Evolutionary conservation across 176 grass and related monocot species (phyloP), one percentile per base, ranked within the genome.

Genomic region (Calamus simplicifolius): DNA sequence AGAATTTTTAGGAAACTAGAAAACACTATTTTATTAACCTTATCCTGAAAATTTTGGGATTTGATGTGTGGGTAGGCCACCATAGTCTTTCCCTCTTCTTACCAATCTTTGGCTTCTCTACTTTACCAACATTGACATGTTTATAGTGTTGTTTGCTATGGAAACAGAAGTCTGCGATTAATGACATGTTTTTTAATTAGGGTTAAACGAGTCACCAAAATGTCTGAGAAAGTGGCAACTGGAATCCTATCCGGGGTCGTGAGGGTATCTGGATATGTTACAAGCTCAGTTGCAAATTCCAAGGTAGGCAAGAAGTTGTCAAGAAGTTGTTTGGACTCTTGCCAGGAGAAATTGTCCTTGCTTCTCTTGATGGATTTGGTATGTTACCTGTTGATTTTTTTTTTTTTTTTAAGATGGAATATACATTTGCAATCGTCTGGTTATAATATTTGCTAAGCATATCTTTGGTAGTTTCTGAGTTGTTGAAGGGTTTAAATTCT

Each of bases 311-410:
- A 95, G 76, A 89, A 95, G n/a, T n/a, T n/a, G n/a, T n/a, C n/a
- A n/a, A n/a, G n/a, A n/a, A n/a, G 29, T 80, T 89, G 16, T 80
- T 83, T 19, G 65, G 52, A 27, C 0, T 86, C 0, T 50, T 89
- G 58, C 82, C 89, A 58, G 89, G 82, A 69, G 89, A 95, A 56
- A 85, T 95, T 59, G 69, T 95, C 66, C 82, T 95, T 82, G 89
- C 85, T 75, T 89, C 90, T 4, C 82, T 95, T 53, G 90, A 89
- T 64, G 90, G 90, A 75, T 95, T 95, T 59, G 79, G 89, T 88
- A 82, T 17, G 71, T 60, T 17, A 18, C 54, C 38, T 62, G 16
- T 77, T 72, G 52, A 43, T 17, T 27, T 59, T 16, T 1, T 6
- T 30, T 3, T 59, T 59, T 10, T 17, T 3, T 15, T 28, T 28